Base-by-base conservation (phyloP, 371 early-diverging fungal species). In the Choanephora cucurbitarum region DNA sequence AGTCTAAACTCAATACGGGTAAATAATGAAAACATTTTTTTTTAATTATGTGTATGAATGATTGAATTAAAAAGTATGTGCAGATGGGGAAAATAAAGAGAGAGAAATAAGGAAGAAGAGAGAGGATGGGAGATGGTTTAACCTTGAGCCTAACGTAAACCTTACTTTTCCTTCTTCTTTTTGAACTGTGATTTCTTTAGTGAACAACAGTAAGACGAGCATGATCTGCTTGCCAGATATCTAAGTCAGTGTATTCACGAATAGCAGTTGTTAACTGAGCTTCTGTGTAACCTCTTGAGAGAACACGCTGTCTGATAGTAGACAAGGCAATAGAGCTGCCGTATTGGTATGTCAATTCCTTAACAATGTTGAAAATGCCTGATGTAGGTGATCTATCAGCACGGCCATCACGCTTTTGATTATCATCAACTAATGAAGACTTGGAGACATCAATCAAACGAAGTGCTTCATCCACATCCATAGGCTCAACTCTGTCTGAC, bases 401-500 rank as follows among this genome's bases (percentile, higher is more conserved):
- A 13, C 66, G 62, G 11, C 59, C 52, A 43, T 78, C 80, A 28
- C 60, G 75, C 55, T 45, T 67, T 2, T 48, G 61, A n/a, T 51
- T 56, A 45, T 80, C 81, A 61, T 80, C 82, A 43, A 67, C 65
- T 57, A 83, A 66, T 22, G 84, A 78, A 34, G 79, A 81, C 69
- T 92, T 94, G 57, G 89, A 88, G 28, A 90, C 90, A 69, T 96
- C 93, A 63, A 99, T 85, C 55, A 99, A 72, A 18, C 98, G 83
- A 58, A 97, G 69, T 0, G 97, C 97, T 71, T 99, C 99, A 54
- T 96, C 91, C 18, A 99, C 95, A 79, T 99, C 99, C 14, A 62
- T 79, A 22, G 85, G 77, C 18, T 81, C 81, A 3, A 98, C 96
- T n/a, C 65, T 68, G 28, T 88, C 86, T 9, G 91, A 81, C 50